Base-by-base conservation (phyloP, 2,329 filamentous ascomycete species). In the Emmonsia crescens region DNA sequence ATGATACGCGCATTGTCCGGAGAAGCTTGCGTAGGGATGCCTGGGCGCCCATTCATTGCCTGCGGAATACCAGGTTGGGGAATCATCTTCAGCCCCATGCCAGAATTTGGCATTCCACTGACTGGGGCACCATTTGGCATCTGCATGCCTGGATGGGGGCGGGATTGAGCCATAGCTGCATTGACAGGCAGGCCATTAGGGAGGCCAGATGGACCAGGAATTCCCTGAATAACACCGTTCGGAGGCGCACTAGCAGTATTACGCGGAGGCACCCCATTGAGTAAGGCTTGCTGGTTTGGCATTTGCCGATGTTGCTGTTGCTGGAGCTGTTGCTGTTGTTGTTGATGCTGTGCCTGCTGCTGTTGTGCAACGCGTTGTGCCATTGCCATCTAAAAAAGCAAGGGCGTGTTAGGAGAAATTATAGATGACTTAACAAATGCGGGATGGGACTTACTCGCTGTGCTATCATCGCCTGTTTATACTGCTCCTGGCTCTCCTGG, bases 401-500 rank as follows among this genome's bases (percentile, higher is more conserved):
- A 29, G 56, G 65, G 66, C 63, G 68, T n/a, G 63, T 60, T 31
- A 62, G 29, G 55, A 42, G 29, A 56, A n/a, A 33, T 21, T 27
- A 27, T 10, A n/a, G 10, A 40, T 29, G 24, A 59, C 57, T 21
- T 56, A 31, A 63, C 57, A 42, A 59, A 59, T 56, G 46, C 59
- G 12, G 42, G 57, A 60, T 56, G 61, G 38, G 56, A 66, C 69
- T 68, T 75, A 82, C 81, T 70, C 80, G 75, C 69, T 81, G 79
- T 61, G 79, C 77, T 64, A 83, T 75, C 70, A 88, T 81, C 71
- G 89, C 85, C 69, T 84, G 82, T 62, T 87, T 83, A 68, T 85
- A 83, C 63, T 82, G 78, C 70, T 83, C 78, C 68, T 82, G 78
- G 62, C 79, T 77, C 72, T 84, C 82, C 62, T 80, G 77, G 60